phyloP scores from a whole-genome alignment of 148 eudicot species.

The Rhododendron williamsianum region DNA sequence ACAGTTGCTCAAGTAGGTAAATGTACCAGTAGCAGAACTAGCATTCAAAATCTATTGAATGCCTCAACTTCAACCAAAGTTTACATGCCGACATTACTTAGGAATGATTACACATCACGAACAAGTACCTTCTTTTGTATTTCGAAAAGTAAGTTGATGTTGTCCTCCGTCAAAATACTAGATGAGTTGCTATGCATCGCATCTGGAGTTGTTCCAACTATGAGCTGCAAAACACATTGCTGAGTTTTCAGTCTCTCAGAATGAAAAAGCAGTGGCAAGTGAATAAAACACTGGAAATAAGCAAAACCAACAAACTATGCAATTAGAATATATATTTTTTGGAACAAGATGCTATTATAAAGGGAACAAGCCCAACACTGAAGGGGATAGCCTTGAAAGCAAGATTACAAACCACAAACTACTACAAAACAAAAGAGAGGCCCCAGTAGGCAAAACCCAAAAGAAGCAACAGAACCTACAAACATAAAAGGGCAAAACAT shows the following conservation, averaged over 20 bases:
- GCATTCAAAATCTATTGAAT: not conserved
- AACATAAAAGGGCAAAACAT: not conserved
- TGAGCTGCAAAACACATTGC: slow-evolving; percentile 50
- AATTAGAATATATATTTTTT: too few species aligned
- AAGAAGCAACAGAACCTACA: not conserved
- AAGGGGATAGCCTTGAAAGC: not conserved
- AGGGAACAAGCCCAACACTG: not conserved
- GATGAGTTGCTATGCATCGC: slow-evolving; percentile 49
- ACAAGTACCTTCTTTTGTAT: slow-evolving; percentile 78
- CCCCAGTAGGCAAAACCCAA: not conserved
- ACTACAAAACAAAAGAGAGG: not conserved
- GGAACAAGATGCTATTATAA: not conserved
- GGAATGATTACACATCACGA: not conserved
- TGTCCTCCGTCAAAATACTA: slow-evolving; percentile 69
- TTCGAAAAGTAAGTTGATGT: slow-evolving; percentile 80
- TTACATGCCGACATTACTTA: slow-evolving; percentile 3
- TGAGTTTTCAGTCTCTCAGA: slow-evolving; percentile 8
- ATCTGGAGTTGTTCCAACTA: slow-evolving; percentile 66
- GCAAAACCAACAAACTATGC: not conserved
- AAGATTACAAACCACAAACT: not conserved
- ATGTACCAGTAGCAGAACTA: not conserved
- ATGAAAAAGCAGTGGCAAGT: not conserved
- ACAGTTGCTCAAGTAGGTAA: not conserved
- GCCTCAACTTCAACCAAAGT: not conserved
- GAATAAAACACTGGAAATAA: not conserved